phyloP scores from a whole-genome alignment of 106 monocot genomes.

The Vanilla planifolia region DNA sequence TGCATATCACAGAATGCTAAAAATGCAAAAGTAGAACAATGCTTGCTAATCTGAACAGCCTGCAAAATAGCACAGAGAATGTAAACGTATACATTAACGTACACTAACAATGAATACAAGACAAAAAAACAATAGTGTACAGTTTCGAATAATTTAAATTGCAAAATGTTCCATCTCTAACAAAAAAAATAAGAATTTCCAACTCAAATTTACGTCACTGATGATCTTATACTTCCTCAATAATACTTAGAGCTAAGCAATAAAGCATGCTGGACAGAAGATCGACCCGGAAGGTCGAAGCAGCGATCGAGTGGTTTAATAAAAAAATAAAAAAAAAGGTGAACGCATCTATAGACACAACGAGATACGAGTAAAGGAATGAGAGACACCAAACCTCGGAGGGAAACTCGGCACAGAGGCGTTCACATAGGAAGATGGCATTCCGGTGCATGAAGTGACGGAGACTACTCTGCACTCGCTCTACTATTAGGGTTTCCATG shows the following conservation, averaged over 20 bases:
- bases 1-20: constrained; percentile 1
- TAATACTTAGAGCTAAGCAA: too few species aligned
- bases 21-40: background rate
- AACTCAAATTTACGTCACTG: too few species aligned
- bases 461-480: constrained; percentile 82
- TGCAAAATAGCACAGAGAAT: background rate
- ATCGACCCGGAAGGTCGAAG: background rate
- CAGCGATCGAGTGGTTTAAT: background rate
- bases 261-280: too few species aligned
- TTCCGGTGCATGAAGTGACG: constrained; percentile 77
- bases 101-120: too few species aligned
- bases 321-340: background rate
- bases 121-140: too few species aligned
- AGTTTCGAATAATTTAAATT: too few species aligned
- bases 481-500: constrained; percentile 97
- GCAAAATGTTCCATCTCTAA: too few species aligned
- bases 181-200: too few species aligned
- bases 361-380: background rate
- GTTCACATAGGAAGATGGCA: constrained; percentile 98
- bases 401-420: constrained; percentile 93
- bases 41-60: background rate
- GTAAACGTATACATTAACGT: background rate
- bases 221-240: background rate
- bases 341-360: background rate
- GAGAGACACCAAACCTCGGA: constrained; percentile 42